Percentiles rank a stretch among this genome's conserved stretches.
Conservation (phyloP, 768 basidiomycete genomes). For the Tulasnella sp. region DNA sequence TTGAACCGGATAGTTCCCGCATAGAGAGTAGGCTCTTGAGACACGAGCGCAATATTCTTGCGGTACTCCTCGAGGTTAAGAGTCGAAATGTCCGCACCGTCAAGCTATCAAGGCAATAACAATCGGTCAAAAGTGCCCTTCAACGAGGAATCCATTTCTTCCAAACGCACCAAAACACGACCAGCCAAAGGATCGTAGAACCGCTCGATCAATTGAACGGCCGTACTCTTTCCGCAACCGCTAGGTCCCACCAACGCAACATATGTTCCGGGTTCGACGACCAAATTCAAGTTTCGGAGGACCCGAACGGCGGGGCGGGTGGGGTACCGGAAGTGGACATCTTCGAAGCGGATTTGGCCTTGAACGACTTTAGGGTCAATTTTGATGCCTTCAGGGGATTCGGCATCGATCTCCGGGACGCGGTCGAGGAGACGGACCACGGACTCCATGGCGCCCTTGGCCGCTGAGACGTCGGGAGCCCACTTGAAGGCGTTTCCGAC, state of each 20-base stretch:
- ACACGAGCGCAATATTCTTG: conserved; percentile 78
- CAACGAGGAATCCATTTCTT: not conserved
- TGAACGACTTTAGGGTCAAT: conserved; percentile 30
- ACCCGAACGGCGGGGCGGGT: conserved; percentile 25
- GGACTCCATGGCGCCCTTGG: conserved; percentile 26
- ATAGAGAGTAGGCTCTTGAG: conserved; percentile 76
- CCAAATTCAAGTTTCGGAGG: conserved; percentile 19
- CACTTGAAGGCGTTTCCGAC: conserved; percentile 27
- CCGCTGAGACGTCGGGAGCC: conserved; percentile 31
- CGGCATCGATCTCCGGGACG: conserved; percentile 22
- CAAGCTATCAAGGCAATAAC: conserved; percentile 34
- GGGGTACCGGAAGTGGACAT: conserved; percentile 29
- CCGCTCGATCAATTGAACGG: conserved; percentile 20
- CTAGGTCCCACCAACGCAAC: conserved; percentile 18
- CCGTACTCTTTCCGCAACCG: conserved; percentile 20
- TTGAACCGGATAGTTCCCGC: conserved; percentile 86
- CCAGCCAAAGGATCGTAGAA: conserved; percentile 21
- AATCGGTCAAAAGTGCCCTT: not conserved
- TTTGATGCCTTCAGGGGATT: conserved; percentile 27
- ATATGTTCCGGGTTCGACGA: conserved; percentile 15
- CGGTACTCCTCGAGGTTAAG: conserved; percentile 80
- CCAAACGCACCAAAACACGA: not conserved
- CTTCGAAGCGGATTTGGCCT: conserved; percentile 26
- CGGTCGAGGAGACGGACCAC: conserved; percentile 29
- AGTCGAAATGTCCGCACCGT: conserved; percentile 59